Evolutionary conservation across 2,329 filamentous ascomycete species (phyloP), one percentile per base, ranked within the genome.

Genomic region (Fusarium anguioides): DNA sequence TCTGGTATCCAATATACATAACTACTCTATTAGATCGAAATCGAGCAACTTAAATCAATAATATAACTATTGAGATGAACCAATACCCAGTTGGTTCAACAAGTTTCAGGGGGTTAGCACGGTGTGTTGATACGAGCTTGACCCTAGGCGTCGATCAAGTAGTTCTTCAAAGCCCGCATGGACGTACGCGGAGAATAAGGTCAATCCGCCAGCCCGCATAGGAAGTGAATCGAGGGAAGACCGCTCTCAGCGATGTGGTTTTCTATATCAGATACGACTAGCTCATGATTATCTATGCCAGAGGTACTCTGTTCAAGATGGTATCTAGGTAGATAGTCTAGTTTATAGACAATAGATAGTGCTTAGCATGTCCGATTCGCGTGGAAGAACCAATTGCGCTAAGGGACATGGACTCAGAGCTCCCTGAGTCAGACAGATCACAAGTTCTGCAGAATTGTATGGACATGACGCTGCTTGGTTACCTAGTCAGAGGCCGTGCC

Each of bases 401-500:
- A 70, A 47, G 33, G 15, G 39, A 26, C 51, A 57, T 46, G 23
- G 46, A 56, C 55, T 58, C 46, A 40, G 53, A 23, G 41, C 36
- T 20, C 66, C 55, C 51, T 52, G 68, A 71, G 68, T 70, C 68
- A 70, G 62, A 48, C 37, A 29, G 31, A 57, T 50, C 44, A 41
- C 23, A 40, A 42, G 52, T 55, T 56, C 49, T 71, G 48, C 40
- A 60, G 36, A 42, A 60, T 60, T 67, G 48, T 55, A 45, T 47
- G 37, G 49, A 39, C 47, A 65, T 50, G 53, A 64, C 55, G 39
- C 29, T 41, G 57, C 46, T 24, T 47, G 50, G 44, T 48, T 63
- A n/a, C n/a, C n/a, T n/a, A 27, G 45, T 39, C 15, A 41, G 23
- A 60, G 47, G 31, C 33, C 35, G 11, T 49, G 40, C 29, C 35